Conservation (phyloP, 2,329 filamentous ascomycete genomes). For the Claviceps citrina region DNA sequence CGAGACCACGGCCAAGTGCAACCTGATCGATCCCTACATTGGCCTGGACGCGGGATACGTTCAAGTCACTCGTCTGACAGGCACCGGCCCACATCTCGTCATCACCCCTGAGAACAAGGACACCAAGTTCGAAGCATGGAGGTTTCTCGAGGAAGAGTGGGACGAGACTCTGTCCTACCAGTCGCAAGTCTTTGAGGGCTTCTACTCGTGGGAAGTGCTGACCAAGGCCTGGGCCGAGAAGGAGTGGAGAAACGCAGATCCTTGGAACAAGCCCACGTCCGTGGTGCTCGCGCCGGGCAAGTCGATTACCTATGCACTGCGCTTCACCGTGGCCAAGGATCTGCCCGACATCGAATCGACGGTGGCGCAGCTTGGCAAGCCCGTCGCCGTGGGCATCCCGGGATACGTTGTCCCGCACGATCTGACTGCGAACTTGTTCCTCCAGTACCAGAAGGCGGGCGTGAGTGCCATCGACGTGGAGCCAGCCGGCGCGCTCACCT, state of each 20-base stretch:
- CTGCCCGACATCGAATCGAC: constrained; percentile 32
- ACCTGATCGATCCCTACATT: constrained; percentile 44
- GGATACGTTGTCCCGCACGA: constrained; percentile 38
- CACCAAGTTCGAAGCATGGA: constrained; percentile 37
- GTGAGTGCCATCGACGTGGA: constrained; percentile 25
- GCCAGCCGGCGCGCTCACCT: constrained; percentile 22
- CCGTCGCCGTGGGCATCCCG: constrained; percentile 36
- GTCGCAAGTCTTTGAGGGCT: constrained; percentile 42
- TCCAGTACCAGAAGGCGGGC: constrained; percentile 24
- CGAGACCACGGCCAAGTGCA: constrained; percentile 35
- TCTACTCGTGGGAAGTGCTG: constrained; percentile 44
- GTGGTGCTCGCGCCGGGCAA: constrained; percentile 28
- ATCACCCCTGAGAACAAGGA: constrained; percentile 33
- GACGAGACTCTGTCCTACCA: constrained; percentile 27
- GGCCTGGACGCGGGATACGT: constrained; percentile 43
- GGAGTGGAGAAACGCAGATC: constrained; percentile 34
- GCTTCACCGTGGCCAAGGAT: constrained; percentile 32
- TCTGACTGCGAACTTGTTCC: constrained; percentile 27
- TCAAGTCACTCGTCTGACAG: constrained; percentile 34
- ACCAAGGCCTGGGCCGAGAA: constrained; percentile 38
- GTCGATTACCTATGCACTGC: constrained; percentile 31
- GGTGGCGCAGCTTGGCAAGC: constrained; percentile 26
- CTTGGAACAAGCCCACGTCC: constrained; percentile 41
- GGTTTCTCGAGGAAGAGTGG: constrained; percentile 31
- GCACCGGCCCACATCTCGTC: constrained; percentile 36